Percentiles rank a stretch among this genome's conserved stretches.
Conservation (phyloP, 1,139 yeast genomes). For the Taphrina sp. region DNA sequence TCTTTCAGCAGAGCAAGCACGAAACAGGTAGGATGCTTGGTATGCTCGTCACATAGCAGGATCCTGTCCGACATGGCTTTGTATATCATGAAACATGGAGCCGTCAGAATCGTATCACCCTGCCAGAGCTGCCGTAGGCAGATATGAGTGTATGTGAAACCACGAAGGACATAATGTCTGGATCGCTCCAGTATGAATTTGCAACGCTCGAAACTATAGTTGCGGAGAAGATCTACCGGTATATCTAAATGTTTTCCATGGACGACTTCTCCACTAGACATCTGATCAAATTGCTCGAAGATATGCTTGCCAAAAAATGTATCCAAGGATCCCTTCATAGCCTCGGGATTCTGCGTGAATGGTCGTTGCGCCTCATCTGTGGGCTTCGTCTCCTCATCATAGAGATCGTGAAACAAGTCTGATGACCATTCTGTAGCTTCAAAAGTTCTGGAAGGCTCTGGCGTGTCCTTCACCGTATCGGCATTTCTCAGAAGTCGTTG, state of each 20-base stretch:
- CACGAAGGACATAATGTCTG: background rate
- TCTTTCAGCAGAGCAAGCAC: background rate
- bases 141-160: background rate
- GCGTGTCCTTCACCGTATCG: conserved; percentile 11
- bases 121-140: conserved; percentile 9
- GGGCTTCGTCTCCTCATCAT: conserved; percentile 6
- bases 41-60: conserved; percentile 7
- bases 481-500: conserved; percentile 25
- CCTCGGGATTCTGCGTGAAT: background rate
- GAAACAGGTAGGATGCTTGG: background rate
- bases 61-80: background rate
- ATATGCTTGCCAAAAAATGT: background rate
- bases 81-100: background rate
- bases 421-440: conserved; percentile 3
- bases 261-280: conserved; percentile 11
- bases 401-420: too few relatives aligned
- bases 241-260: conserved; percentile 11
- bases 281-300: background rate
- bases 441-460: conserved; percentile 5
- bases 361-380: background rate
- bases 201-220: conserved; percentile 1
- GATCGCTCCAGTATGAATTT: background rate
- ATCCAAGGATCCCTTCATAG: background rate
- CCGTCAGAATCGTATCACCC: background rate
- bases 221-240: conserved; percentile 3